Evolutionary conservation across 129 eudicot species (phyloP).

Genomic region (Apium graveolens): DNA sequence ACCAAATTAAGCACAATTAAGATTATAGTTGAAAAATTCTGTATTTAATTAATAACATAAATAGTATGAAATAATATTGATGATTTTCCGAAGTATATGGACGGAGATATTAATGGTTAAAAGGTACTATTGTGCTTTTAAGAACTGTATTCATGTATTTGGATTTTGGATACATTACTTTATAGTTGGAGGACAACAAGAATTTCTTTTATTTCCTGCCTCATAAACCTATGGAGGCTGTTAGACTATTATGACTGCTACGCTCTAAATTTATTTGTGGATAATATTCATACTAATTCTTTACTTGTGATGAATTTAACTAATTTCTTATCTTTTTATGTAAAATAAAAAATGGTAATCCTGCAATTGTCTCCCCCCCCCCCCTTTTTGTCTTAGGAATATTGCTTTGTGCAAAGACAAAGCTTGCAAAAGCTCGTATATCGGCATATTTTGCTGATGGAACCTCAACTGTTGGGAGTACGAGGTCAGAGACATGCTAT

Average conservation of each 20-base stretch:
- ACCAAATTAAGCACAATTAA: neutral
- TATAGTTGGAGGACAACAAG: neutral
- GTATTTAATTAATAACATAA: neutral
- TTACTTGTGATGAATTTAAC: neutral
- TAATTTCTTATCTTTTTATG: neutral
- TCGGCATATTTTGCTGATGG: slow-evolving; percentile 92
- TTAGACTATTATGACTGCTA: neutral
- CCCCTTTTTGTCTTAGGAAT: slow-evolving; percentile 44
- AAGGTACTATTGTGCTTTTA: neutral
- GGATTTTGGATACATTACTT: neutral
- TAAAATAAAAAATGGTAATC: neutral
- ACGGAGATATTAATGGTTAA: neutral
- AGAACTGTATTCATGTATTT: neutral
- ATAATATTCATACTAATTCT: neutral
- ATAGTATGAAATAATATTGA: neutral
- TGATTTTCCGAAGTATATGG: neutral
- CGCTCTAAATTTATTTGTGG: neutral
- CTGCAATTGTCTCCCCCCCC: neutral
- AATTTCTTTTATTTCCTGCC: neutral
- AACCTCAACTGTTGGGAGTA: slow-evolving; percentile 51
- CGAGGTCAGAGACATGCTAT: slow-evolving; percentile 36
- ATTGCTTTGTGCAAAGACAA: slow-evolving; percentile 94
- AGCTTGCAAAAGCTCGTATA: slow-evolving; percentile 66
- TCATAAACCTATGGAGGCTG: neutral
- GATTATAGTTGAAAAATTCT: neutral